Evolutionary conservation across 192 early-diverging fungal species (phyloP), one percentile per base, ranked within the genome.

Genomic region (Coemansia sp.): DNA sequence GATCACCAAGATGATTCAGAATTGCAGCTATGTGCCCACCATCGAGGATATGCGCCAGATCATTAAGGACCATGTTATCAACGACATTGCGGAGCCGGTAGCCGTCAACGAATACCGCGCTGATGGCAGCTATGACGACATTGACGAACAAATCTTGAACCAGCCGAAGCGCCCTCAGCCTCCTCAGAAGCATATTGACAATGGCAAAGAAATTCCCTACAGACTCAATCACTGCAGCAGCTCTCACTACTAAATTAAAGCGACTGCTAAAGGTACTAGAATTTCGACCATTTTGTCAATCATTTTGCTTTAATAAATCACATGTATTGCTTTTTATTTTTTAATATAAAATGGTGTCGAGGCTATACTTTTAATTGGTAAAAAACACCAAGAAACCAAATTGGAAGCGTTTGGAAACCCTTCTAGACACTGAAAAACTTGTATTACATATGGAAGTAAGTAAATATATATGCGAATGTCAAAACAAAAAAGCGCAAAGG

Each of bases 121-220:
- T 49, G 48, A 63, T 31, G 48, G 61, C 20, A 48, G 42, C 45
- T 52, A 63, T 20, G 45, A 63, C 36, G 56, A 58, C 17, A 58
- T 58, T 20, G 38, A 58, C 34, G 56, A 7, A n/a, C 56, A 63
- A 30, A 63, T 63, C 31, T 45, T 51, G 40, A 63, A 63, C n/a
- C 50, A 51, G 30, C 48, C 61, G 32, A 52, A 49, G 48, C 48
- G 48, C 18, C 50, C 48, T 32, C 50, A 51, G 48, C 48, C 48
- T 22, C 48, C 61, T 63, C 48, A 63, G 48, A 45, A 40, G 38
- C 40, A 63, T 17, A 63, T 52, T 11, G 2, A 38, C 32, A 58
- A 58, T 18, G 56, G 56, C 56, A 58, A 58, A 34, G 56, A 58
- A 14, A 58, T 58, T 8, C 56, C 56, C 4, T 58, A 58, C 18